Conservation (phyloP, 352 stramenopile genomes). For the Phytophthora tentaculata region DNA sequence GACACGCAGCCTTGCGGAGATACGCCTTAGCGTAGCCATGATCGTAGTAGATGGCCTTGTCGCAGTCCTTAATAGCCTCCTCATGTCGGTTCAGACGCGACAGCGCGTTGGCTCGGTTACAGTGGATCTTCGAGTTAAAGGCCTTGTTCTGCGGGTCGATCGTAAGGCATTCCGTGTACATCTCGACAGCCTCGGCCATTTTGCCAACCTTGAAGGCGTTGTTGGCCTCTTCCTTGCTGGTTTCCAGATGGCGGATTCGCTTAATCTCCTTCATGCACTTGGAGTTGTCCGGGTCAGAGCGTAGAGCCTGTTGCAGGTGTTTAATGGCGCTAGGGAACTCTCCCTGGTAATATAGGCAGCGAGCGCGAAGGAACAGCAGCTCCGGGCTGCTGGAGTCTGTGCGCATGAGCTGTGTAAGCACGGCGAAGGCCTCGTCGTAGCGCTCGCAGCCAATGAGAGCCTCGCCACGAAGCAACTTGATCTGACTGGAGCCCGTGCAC, state of each 20-base stretch:
- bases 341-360: slow-evolving; percentile 93
- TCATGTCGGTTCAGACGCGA: slow-evolving; percentile 85
- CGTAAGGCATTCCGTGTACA: slow-evolving; percentile 87
- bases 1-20: slow-evolving; percentile 80
- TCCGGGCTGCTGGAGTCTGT: slow-evolving; percentile 83
- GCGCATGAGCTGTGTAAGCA: slow-evolving; percentile 85
- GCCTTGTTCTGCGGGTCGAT: slow-evolving; percentile 92
- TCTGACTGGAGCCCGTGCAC: slow-evolving; percentile 69
- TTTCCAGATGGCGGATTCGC: slow-evolving; percentile 83
- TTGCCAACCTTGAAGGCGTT: slow-evolving; percentile 86
- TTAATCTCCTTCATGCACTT: slow-evolving; percentile 90
- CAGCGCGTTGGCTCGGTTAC: slow-evolving; percentile 91
- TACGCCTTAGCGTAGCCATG: slow-evolving; percentile 93
- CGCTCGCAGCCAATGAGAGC: slow-evolving; percentile 80
- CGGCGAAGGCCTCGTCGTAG: slow-evolving; percentile 85
- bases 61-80: slow-evolving; percentile 90
- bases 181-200: slow-evolving; percentile 85
- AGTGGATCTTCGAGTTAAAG: slow-evolving; percentile 95
- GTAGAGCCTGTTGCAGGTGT: slow-evolving; percentile 92
- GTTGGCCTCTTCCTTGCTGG: slow-evolving; percentile 92
- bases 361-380: slow-evolving; percentile 86
- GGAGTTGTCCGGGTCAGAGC: slow-evolving; percentile 91
- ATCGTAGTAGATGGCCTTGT: slow-evolving; percentile 91
- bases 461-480: slow-evolving; percentile 76
- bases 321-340: slow-evolving; percentile 94